Evolutionary conservation across 352 stramenopile genomes (phyloP).

Genomic region (Globisporangium heterothallicum): DNA sequence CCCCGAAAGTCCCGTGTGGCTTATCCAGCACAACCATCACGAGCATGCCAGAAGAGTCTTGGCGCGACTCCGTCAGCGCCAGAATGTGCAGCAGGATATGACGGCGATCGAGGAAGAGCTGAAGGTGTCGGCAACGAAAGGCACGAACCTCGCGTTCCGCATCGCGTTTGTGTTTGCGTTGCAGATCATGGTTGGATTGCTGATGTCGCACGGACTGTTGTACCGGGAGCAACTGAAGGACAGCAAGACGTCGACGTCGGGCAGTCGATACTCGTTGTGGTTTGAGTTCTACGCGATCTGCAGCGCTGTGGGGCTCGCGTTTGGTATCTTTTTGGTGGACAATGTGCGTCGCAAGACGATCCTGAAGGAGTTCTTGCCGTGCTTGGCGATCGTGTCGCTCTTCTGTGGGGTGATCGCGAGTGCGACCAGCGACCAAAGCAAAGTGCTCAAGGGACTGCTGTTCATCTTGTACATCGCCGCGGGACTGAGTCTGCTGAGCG

Average conservation of each 20-base stretch:
- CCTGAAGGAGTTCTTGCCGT: conserved; percentile 83
- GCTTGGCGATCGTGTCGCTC: conserved; percentile 56
- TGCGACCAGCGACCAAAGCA: conserved; percentile 25
- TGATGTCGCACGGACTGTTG: conserved; percentile 69
- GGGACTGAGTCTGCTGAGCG: conserved; percentile 65
- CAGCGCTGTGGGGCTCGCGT: conserved; percentile 41
- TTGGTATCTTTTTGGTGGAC: conserved; percentile 78
- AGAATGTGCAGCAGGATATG: conserved; percentile 66
- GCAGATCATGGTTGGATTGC: conserved; percentile 52
- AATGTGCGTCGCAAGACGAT: conserved; percentile 86
- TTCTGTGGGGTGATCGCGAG: conserved; percentile 49
- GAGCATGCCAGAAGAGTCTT: conserved; percentile 48
- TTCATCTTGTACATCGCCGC: conserved; percentile 61
- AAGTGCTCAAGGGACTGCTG: conserved; percentile 43
- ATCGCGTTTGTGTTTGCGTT: conserved; percentile 51
- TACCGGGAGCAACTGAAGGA: conserved; percentile 37
- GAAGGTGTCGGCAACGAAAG: conserved; percentile 26
- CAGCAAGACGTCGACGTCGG: conserved; percentile 14
- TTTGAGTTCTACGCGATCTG: conserved; percentile 50
- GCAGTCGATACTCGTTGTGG: conserved; percentile 39
- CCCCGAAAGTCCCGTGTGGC: conserved; percentile 78
- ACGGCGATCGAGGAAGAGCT: conserved; percentile 51
- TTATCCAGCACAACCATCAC: conserved; percentile 46
- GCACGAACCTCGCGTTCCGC: conserved; percentile 63
- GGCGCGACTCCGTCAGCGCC: conserved; percentile 53